These are phyloP conservation scores for Cadophora sp. DNA, from an alignment of 2,329 filamentous ascomycete species.

Conservation along the genomic window DNA sequence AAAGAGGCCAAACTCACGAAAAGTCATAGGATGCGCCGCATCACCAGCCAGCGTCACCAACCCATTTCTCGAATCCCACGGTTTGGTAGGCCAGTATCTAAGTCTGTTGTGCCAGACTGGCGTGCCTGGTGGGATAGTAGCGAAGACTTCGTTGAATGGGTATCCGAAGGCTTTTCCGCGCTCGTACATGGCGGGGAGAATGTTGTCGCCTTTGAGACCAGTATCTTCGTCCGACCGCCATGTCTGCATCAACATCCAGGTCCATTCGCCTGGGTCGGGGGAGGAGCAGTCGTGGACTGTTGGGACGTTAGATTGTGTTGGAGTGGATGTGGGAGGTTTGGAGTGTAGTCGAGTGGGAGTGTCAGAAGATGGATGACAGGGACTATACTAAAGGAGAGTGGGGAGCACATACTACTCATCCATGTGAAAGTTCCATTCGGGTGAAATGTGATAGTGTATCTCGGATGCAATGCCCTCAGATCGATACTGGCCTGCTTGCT, in stretches of 20 bases:
- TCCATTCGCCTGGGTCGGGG: slow-evolving; percentile 35
- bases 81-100: slow-evolving; percentile 44
- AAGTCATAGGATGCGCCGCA: slow-evolving; percentile 63
- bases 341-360: background rate
- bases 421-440: slow-evolving; percentile 45
- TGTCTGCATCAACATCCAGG: slow-evolving; percentile 37
- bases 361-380: background rate
- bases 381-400: background rate
- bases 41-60: slow-evolving; percentile 58
- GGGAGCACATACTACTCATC: slow-evolving; percentile 32
- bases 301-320: background rate
- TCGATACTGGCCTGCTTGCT: slow-evolving; percentile 55
- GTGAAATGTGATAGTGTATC: slow-evolving; percentile 55
- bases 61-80: slow-evolving; percentile 52
- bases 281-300: slow-evolving; percentile 48
- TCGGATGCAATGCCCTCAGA: slow-evolving; percentile 59
- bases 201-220: slow-evolving; percentile 24
- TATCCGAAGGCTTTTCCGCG: slow-evolving; percentile 27
- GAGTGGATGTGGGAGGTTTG: background rate
- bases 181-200: slow-evolving; percentile 28
- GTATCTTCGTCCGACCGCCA: slow-evolving; percentile 33
- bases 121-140: slow-evolving; percentile 31
- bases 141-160: slow-evolving; percentile 43
- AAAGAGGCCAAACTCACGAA: slow-evolving; percentile 28
- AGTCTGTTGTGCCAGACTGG: slow-evolving; percentile 29